Evolutionary conservation across 768 basidiomycete species (phyloP), one percentile per base, ranked within the genome.

Genomic region (Mycena maculata): DNA sequence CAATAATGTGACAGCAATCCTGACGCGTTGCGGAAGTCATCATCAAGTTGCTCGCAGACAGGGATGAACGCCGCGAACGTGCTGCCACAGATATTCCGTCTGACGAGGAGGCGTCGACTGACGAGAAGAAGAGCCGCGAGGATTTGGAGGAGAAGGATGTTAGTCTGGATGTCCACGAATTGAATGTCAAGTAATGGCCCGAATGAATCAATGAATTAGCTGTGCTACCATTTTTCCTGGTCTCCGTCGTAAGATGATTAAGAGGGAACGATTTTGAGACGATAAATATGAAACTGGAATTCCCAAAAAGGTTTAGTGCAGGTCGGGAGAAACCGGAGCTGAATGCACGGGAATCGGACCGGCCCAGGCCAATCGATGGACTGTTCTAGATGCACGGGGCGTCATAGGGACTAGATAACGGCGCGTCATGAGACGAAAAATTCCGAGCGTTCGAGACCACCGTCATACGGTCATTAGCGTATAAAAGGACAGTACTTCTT

Each of bases 41-140:
- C 20, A 74, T 75, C 71, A 75, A 74, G 58, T 22, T 74, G 11
- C 58, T 75, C 20, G 72, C 73, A 4, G 74, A 75, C 41, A 44
- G 74, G 27, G 74, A 75, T 38, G 71, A 54, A 33, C 62, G 69
- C 23, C 65, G 69, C 11, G 53, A 56, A 20, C 49, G 57, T 7
- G 61, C 56, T 2, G 48, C 56, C 12, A 42, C 54, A 2, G 56
- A 15, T 30, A 16, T 20, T 18, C 36, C 22, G 5, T 11, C 44
- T 2, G 65, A 60, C 12, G 57, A 67, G 25, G 57, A 61, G 38
- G 33, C 39, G 18, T 50, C 48, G 12, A 63, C 50, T 2, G 64
- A 61, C 30, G 52, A 61, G 39, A 58, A 66, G 45, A 55, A 6
- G 28, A 54, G 31, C 11, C 39, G 54, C 6, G 63, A 48, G 12